Percentiles rank a stretch among this genome's conserved stretches.
Evolutionary conservation across 768 basidiomycete species (phyloP).

Genomic region (Suillus tomentosus): DNA sequence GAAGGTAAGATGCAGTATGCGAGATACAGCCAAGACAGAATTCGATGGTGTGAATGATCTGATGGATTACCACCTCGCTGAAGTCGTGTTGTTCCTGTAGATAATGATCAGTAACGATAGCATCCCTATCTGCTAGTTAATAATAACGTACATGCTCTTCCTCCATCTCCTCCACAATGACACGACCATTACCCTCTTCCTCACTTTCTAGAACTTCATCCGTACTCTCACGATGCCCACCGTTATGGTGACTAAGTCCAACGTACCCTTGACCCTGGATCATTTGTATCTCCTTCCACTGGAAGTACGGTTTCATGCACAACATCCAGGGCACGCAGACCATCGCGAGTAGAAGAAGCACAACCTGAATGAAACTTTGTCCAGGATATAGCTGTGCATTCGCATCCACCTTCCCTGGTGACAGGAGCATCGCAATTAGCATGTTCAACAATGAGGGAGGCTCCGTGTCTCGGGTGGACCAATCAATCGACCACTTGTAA

Average conservation of each 20-base stretch:
- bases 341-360: conserved; percentile 74
- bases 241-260: conserved; percentile 61
- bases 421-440: conserved; percentile 95
- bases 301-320: conserved; percentile 86
- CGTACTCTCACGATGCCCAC: conserved; percentile 50
- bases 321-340: conserved; percentile 97
- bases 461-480: conserved; percentile 63
- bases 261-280: conserved; percentile 85
- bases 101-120: conserved; percentile 15
- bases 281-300: conserved; percentile 87
- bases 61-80: conserved; percentile 93
- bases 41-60: conserved; percentile 98
- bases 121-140: conserved; percentile 14
- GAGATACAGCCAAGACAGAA: conserved; percentile 99
- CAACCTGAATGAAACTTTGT: conserved; percentile 80
- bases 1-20: conserved; percentile 91
- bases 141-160: conserved; percentile 65
- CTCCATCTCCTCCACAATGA: conserved; percentile 69
- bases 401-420: conserved; percentile 77
- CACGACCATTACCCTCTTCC: conserved; percentile 78
- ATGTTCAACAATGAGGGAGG: conserved; percentile 94
- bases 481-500: conserved; percentile 97
- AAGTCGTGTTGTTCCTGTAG: conserved; percentile 84
- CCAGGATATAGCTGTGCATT: conserved; percentile 79
- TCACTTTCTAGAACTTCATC: conserved; percentile 73